These are phyloP conservation scores for Candida tetrigidarum DNA, from an alignment of 1,139 yeast genomes.

Conservation along the genomic window DNA sequence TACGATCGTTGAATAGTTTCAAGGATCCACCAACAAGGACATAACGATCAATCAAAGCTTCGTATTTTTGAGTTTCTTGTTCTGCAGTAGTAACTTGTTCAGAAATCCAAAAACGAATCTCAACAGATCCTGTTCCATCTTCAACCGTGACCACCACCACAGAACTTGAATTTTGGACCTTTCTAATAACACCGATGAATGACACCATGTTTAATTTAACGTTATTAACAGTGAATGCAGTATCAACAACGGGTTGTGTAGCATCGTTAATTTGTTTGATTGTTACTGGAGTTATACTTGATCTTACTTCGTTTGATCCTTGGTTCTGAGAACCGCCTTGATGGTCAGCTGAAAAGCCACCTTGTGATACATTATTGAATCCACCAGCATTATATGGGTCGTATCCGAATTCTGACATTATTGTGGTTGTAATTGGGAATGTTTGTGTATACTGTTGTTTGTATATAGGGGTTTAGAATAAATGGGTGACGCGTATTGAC, in stretches of 20 bases:
- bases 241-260: constrained; percentile 69
- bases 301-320: constrained; percentile 32
- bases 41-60: constrained; percentile 45
- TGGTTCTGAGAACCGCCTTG: constrained; percentile 28
- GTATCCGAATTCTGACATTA: constrained; percentile 25
- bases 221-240: constrained; percentile 70
- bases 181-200: constrained; percentile 68
- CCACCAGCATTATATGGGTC: constrained; percentile 34
- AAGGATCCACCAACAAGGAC: constrained; percentile 75
- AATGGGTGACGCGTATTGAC: constrained; percentile 2
- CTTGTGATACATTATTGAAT: constrained; percentile 29
- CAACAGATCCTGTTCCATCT: constrained; percentile 84
- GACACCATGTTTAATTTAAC: constrained; percentile 63
- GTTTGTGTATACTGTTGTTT: not conserved
- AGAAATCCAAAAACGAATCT: constrained; percentile 72
- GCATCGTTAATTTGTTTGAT: constrained; percentile 78
- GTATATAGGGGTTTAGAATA: not conserved
- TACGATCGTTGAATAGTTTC: constrained; percentile 70
- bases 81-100: constrained; percentile 44
- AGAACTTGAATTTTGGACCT: constrained; percentile 58
- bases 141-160: constrained; percentile 64
- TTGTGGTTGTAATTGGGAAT: not conserved
- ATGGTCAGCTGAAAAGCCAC: constrained; percentile 38
- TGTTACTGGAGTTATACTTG: constrained; percentile 77
- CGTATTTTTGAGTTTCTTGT: constrained; percentile 41